These are phyloP conservation scores for Trapa incisa DNA, from an alignment of 345 rosid species.

Conservation along the genomic window DNA sequence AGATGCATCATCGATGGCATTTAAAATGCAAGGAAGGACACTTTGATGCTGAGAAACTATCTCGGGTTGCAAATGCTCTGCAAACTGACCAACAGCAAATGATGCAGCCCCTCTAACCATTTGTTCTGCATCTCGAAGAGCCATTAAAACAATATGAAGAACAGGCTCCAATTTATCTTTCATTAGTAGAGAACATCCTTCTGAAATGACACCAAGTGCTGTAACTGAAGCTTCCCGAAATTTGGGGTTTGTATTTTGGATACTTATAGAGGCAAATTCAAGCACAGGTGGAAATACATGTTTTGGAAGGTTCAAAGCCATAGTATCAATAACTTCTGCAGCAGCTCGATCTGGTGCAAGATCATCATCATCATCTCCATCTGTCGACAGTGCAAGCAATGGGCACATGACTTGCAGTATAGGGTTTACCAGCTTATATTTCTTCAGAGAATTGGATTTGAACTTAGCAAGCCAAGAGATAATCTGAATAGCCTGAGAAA, in stretches of 20 bases:
- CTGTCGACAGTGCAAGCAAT: conserved; percentile 74
- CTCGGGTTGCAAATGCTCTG: conserved; percentile 98
- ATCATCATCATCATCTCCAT: conserved; percentile 81
- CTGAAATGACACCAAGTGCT: conserved; percentile 86
- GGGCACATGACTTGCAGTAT: conserved; percentile 97
- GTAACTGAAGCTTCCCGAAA: conserved; percentile 92
- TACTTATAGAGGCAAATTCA: conserved; percentile 76
- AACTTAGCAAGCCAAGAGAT: conserved; percentile 97
- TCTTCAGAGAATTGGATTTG: conserved; percentile 75
- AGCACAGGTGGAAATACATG: conserved; percentile 67
- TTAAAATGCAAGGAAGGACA: conserved; percentile 86
- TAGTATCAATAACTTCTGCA: conserved; percentile 99
- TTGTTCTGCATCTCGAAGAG: conserved; percentile 86
- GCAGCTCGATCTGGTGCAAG: conserved; percentile 98
- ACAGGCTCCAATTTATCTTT: conserved; percentile 73
- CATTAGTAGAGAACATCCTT: conserved; percentile 82
- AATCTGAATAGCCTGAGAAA: conserved; percentile 85
- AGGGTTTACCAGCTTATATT: conserved; percentile 67
- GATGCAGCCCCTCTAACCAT: conserved; percentile 99
- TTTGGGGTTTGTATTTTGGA: conserved; percentile 63
- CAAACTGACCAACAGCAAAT: conserved; percentile 94
- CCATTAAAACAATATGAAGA: conserved; percentile 70
- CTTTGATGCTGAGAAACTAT: conserved; percentile 64
- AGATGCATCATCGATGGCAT: conserved; percentile 83
- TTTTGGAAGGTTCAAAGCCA: conserved; percentile 84